Conservation (phyloP, 129 eudicot genomes). For the Tanacetum coccineum region DNA sequence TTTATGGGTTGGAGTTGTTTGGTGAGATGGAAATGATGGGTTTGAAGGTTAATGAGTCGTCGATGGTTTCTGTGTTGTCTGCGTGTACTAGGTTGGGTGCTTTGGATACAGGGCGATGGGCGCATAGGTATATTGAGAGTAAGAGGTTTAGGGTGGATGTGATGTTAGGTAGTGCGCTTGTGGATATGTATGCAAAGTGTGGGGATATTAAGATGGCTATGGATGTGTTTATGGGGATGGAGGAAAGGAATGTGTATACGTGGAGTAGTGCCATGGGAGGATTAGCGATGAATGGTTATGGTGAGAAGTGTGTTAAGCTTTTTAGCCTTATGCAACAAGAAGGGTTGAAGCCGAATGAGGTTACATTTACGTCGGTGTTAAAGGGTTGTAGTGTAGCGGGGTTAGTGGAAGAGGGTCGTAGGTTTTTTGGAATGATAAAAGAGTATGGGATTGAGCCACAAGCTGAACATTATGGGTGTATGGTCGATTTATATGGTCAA, state of each 20-base stretch:
- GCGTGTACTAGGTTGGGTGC: constrained; percentile 42
- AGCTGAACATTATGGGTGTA: constrained; percentile 44
- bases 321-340: constrained; percentile 14
- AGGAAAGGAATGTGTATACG: constrained; percentile 37
- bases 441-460: constrained; percentile 28
- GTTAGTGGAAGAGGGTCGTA: constrained; percentile 37
- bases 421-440: constrained; percentile 32
- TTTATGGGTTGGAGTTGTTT: constrained; percentile 17
- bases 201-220: constrained; percentile 42
- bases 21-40: constrained; percentile 23
- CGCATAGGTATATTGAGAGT: constrained; percentile 17
- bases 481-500: constrained; percentile 45
- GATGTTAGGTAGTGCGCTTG: constrained; percentile 38
- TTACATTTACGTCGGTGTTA: constrained; percentile 37
- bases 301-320: constrained; percentile 23
- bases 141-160: constrained; percentile 25
- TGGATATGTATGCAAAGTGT: constrained; percentile 57
- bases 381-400: constrained; percentile 46
- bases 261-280: constrained; percentile 55
- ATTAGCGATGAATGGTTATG: constrained; percentile 45
- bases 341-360: constrained; percentile 31
- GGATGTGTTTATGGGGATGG: constrained; percentile 39
- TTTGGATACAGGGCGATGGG: constrained; percentile 20
- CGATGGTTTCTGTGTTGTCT: constrained; percentile 39
- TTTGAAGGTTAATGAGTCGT: constrained; percentile 34